Conservation (phyloP, 306 rosid genomes). For the Citrullus amarus region DNA sequence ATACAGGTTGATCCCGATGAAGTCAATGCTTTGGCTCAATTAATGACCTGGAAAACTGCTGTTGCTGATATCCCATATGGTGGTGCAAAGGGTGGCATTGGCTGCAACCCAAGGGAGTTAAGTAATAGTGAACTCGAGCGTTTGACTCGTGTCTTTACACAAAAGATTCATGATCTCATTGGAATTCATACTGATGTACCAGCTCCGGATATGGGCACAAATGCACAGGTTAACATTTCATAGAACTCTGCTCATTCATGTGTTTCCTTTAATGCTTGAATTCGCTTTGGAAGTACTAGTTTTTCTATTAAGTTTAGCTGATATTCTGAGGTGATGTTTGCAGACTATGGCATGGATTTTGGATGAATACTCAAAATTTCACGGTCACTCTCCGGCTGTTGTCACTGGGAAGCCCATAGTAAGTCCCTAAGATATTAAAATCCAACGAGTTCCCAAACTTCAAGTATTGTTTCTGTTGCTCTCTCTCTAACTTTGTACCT, state of each 20-base stretch:
- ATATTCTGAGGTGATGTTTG: not conserved
- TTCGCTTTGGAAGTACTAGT: not conserved
- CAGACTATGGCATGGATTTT: slow-evolving; percentile 64
- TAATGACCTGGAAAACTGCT: slow-evolving; percentile 69
- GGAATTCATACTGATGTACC: slow-evolving; percentile 57
- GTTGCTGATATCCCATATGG: slow-evolving; percentile 59
- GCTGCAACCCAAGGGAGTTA: slow-evolving; percentile 41
- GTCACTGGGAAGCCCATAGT: slow-evolving; percentile 61
- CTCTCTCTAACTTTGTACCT: not conserved
- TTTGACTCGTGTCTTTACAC: slow-evolving; percentile 53
- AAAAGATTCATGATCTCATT: slow-evolving; percentile 51
- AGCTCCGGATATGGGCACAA: slow-evolving; percentile 64
- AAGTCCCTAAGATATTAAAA: slow-evolving; percentile 8
- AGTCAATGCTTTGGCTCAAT: slow-evolving; percentile 56
- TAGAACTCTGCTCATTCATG: not conserved
- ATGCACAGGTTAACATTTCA: slow-evolving; percentile 33
- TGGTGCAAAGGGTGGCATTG: slow-evolving; percentile 67
- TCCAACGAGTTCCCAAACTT: not conserved
- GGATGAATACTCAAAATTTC: slow-evolving; percentile 60
- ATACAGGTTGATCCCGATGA: slow-evolving; percentile 58
- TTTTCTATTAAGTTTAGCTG: not conserved
- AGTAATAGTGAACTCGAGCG: slow-evolving; percentile 48
- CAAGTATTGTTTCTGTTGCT: not conserved
- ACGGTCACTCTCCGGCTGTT: slow-evolving; percentile 55
- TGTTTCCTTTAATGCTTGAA: not conserved